Conservation (phyloP, 1,284 basidiomycete species). For the Ustilago cynodontis region DNA sequence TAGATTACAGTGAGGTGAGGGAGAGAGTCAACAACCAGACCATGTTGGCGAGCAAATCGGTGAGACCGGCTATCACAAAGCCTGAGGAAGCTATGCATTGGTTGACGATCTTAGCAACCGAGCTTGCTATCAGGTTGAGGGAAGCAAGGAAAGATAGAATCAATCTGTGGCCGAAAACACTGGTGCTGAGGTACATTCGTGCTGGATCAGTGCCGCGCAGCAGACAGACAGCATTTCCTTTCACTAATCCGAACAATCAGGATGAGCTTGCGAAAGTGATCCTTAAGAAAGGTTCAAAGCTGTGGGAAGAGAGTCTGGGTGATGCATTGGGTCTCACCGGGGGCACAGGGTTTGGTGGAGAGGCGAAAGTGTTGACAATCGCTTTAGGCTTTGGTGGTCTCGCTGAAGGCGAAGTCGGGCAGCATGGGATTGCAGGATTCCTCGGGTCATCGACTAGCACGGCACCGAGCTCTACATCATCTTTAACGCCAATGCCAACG, state of each 20-base stretch:
- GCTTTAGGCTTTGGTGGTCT: constrained; percentile 85
- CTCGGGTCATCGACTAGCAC: constrained; percentile 72
- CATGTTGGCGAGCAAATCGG: constrained; percentile 67
- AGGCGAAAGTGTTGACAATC: constrained; percentile 77
- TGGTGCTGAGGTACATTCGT: constrained; percentile 75
- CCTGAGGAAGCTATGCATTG: constrained; percentile 76
- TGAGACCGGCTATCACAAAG: constrained; percentile 55
- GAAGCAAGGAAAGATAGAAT: constrained; percentile 79
- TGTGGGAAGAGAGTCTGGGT: constrained; percentile 86
- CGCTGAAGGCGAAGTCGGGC: constrained; percentile 82
- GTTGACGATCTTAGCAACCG: constrained; percentile 89
- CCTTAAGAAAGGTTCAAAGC: constrained; percentile 80
- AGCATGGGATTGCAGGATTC: constrained; percentile 88
- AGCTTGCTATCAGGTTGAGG: constrained; percentile 84
- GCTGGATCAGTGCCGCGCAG: constrained; percentile 78
- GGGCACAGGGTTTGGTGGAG: constrained; percentile 22
- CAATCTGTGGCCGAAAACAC: constrained; percentile 88
- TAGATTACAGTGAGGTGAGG: constrained; percentile 88
- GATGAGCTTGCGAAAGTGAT: constrained; percentile 75
- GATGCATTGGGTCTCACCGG: constrained; percentile 49
- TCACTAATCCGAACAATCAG: constrained; percentile 36
- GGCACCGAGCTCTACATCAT: not conserved
- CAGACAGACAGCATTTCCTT: constrained; percentile 86
- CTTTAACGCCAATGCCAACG: constrained; percentile 57
- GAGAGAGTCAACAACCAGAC: constrained; percentile 61